Percentiles rank a stretch among this genome's conserved stretches.
Evolutionary conservation across 495 filamentous ascomycete species (phyloP).

Genomic region (Evansstolkia leycettana): DNA sequence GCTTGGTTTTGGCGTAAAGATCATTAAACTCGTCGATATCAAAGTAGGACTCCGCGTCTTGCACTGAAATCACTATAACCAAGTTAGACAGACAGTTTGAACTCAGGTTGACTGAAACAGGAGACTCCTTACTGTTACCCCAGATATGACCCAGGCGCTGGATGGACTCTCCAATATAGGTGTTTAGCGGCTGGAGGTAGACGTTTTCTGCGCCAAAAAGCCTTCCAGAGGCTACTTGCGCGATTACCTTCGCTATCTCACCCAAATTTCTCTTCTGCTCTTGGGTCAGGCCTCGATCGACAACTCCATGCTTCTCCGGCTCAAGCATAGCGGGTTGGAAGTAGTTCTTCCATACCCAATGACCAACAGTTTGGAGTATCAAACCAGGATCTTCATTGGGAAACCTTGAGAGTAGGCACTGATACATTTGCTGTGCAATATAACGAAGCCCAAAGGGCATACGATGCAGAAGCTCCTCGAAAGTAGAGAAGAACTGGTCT

Average conservation of each 20-base stretch:
- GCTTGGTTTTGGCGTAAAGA: slow-evolving; percentile 87
- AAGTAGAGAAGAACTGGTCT: slow-evolving; percentile 68
- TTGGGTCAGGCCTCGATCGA: slow-evolving; percentile 76
- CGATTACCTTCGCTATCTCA: slow-evolving; percentile 82
- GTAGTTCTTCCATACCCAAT: slow-evolving; percentile 91
- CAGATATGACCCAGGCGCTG: slow-evolving; percentile 69
- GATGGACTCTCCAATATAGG: slow-evolving; percentile 75
- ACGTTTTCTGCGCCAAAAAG: slow-evolving; percentile 90
- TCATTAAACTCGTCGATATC: slow-evolving; percentile 99
- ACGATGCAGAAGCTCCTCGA: slow-evolving; percentile 72
- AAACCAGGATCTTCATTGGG: slow-evolving; percentile 64
- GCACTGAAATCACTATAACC: slow-evolving; percentile 61
- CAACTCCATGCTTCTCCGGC: slow-evolving; percentile 80
- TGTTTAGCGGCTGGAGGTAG: slow-evolving; percentile 88
- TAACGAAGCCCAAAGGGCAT: slow-evolving; percentile 94
- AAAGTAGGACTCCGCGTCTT: slow-evolving; percentile 78
- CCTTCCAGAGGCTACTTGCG: slow-evolving; percentile 73
- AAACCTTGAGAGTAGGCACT: slow-evolving; percentile 62
- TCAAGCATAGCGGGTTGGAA: slow-evolving; percentile 77
- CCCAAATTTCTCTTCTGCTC: slow-evolving; percentile 87
- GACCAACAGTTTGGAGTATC: slow-evolving; percentile 70
- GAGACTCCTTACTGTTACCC: slow-evolving; percentile 39
- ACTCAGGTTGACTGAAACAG: neutral
- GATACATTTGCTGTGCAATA: slow-evolving; percentile 76
- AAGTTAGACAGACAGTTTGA: slow-evolving; percentile 12